A percentile compares a stretch with the other conserved stretches of the same genome.
Conservation (phyloP, 768 basidiomycete species). For the Porphyrellus cyaneotinctus region DNA sequence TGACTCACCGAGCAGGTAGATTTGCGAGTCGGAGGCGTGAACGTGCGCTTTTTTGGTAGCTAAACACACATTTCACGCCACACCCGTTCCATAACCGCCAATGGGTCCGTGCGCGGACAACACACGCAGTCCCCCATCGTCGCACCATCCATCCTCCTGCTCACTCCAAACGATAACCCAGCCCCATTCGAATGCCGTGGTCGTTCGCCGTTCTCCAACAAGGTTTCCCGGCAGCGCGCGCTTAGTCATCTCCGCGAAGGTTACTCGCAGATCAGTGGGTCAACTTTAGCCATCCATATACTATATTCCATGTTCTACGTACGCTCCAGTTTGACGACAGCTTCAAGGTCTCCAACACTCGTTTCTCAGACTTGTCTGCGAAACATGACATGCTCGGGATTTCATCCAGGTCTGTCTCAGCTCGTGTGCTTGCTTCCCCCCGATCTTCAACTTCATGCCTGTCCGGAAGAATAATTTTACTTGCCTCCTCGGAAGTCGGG, state of each 20-base stretch:
- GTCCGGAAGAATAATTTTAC: no score
- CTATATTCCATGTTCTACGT: background rate
- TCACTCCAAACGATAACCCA: no score
- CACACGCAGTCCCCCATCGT: background rate
- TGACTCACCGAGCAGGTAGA: constrained; percentile 65
- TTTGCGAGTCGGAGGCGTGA: constrained; percentile 55
- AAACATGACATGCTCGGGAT: no score
- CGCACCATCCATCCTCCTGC: background rate
- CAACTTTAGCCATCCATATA: background rate
- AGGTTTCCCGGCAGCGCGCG: constrained; percentile 27
- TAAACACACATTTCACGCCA: constrained; percentile 30
- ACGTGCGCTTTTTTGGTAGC: constrained; percentile 33
- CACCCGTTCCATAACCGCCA: constrained; percentile 28
- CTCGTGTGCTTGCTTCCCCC: background rate
- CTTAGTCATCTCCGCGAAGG: constrained; percentile 32
- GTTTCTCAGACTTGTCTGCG: no score
- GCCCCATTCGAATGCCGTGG: no score
- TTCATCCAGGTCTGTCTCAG: no score
- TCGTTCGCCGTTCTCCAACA: background rate
- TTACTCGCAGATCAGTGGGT: background rate
- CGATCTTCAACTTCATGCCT: no score
- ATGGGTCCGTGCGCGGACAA: constrained; percentile 26
- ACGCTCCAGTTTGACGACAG: no score
- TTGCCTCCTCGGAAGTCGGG: background rate
- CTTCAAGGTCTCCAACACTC: no score